Conservation (phyloP, 192 early-diverging fungal species). For the Coemansia sp. region DNA sequence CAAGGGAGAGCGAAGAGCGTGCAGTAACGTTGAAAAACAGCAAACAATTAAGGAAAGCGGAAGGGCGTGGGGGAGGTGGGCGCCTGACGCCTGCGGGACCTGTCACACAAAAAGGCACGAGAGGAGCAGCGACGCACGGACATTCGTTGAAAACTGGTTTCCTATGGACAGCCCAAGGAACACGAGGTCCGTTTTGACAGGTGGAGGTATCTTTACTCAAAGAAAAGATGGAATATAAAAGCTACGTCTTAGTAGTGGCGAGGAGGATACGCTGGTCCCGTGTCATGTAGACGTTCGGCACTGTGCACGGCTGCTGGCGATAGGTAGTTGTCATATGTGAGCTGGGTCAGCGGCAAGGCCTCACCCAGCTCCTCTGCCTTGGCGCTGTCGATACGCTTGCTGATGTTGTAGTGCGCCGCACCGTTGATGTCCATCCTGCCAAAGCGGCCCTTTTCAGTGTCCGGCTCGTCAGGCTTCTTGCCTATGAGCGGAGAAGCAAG, state of each 20-base stretch:
- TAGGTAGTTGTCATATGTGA: slow-evolving; percentile 15
- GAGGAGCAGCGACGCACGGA: not conserved
- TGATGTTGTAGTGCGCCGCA: slow-evolving; percentile 46
- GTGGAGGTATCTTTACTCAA: not conserved
- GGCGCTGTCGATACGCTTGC: slow-evolving; percentile 25
- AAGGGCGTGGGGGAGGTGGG: not conserved
- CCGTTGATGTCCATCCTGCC: slow-evolving; percentile 58
- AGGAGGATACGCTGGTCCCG: not conserved
- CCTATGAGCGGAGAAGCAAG: slow-evolving; percentile 34
- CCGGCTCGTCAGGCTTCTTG: slow-evolving; percentile 34
- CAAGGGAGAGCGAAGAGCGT: not conserved
- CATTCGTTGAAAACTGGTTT: not conserved
- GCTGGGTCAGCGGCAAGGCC: slow-evolving; percentile 36
- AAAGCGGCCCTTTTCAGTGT: slow-evolving; percentile 56
- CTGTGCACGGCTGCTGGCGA: slow-evolving; percentile 11
- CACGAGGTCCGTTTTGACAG: not conserved
- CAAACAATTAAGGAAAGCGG: not conserved
- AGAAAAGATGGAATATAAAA: too few relatives aligned
- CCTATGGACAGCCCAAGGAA: not conserved
- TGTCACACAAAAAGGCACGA: not conserved
- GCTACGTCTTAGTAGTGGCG: not conserved
- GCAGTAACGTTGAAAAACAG: not conserved
- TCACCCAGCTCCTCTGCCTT: slow-evolving; percentile 36
- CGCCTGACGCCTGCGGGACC: not conserved
- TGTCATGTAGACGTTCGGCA: slow-evolving; percentile 1